Evolutionary conservation across 2,329 filamentous ascomycete genomes (phyloP), one percentile per base, ranked within the genome.

Genomic region (Xenoacremonium recifei): DNA sequence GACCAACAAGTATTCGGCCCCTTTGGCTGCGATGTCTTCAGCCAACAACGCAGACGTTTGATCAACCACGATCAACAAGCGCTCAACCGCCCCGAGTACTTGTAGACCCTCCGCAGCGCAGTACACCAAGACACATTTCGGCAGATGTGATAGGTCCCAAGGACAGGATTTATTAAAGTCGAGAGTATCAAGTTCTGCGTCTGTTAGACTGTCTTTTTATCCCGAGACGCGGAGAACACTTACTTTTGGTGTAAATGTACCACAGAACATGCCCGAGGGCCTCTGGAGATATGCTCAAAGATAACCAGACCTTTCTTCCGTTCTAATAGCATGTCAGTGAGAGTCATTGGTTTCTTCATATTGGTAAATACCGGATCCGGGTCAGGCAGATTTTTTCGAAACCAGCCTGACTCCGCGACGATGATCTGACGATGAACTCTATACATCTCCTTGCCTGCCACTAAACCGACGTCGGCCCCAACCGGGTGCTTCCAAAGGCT

Each of bases 161-260:
- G 59, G 55, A 3, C 42, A 12, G 9, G 17, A 2, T 15, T 13
- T 7, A 27, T 27, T 27, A 13, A 27, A 9, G 13, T 27, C 23
- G 23, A 7, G 13, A 27, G 36, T 5, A 6, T 17, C 15, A 7
- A 19, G 15, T 3, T 42, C 20, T 36, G 29, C 10, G 15, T 33
- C 19, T 18, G n/a, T 6, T 17, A 9, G 5, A 16, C 5, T n/a
- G 10, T 15, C 31, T 34, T 5, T 17, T n/a, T 19, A 11, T 9
- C 12, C 6, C 6, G 15, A n/a, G 6, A 34, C 17, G 6, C 6
- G 20, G 7, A 25, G 17, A 13, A 10, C n/a, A 53, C 63, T 43
- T 44, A 65, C 66, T 52, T 16, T 59, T 47, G 5, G 61, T 65
- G 39, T 69, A 69, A 37, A 68, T 58, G 42, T 62, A 69, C 20